phyloP scores from a whole-genome alignment of 257 asterid species.

The Solanum bukasovii region DNA sequence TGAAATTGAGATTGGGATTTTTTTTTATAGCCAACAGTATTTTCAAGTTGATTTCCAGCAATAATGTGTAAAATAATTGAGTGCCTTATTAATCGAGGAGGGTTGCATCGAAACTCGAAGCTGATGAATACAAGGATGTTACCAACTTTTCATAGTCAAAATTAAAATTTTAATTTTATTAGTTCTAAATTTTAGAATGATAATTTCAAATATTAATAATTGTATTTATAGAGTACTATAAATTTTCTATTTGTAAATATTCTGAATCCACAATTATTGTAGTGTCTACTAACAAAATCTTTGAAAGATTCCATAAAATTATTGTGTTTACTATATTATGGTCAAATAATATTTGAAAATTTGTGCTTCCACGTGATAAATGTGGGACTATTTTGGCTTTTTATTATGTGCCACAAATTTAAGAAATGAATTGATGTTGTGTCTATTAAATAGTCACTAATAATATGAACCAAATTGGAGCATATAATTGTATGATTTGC shows the following conservation, averaged over 20 bases:
- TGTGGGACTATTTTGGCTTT: neutral
- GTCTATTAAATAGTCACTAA: no score
- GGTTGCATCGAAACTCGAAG: neutral
- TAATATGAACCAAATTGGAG: no score
- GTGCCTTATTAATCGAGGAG: neutral
- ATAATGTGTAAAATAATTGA: neutral
- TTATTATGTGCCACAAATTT: neutral
- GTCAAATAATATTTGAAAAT: neutral
- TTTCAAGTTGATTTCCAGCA: neutral
- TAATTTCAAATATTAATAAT: no score
- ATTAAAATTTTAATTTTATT: no score
- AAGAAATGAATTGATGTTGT: neutral
- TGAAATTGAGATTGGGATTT: neutral
- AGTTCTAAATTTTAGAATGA: no score
- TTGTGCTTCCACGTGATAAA: neutral
- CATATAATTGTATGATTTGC: neutral
- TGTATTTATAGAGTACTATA: neutral
- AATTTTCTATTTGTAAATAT: neutral
- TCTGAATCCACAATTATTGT: neutral
- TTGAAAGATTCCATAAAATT: neutral
- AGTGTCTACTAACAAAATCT: neutral
- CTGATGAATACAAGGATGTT: no score
- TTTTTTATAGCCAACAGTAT: neutral
- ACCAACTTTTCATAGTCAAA: no score
- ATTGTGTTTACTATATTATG: neutral